phyloP scores from a whole-genome alignment of 306 rosid species.

The Lathyrus sativus region DNA sequence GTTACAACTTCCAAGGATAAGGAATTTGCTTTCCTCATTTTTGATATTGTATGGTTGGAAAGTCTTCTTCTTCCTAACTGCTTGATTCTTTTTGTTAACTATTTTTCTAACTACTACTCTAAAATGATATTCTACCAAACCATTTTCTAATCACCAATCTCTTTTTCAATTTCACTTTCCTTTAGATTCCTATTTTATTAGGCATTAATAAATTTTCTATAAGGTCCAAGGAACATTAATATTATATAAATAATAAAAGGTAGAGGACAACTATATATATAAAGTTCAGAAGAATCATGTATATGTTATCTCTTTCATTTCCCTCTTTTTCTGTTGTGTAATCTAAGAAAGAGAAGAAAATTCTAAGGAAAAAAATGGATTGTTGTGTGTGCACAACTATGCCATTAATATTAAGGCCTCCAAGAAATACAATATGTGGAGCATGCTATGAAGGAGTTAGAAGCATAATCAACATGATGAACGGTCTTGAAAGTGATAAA shows the following conservation, averaged over 20 bases:
- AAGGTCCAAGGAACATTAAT: conserved; percentile 40
- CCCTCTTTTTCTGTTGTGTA: background rate
- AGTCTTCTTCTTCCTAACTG: conserved; percentile 74
- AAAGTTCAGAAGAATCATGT: conserved; percentile 29
- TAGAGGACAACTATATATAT: conserved; percentile 24
- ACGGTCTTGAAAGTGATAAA: conserved; percentile 49
- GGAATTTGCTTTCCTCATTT: conserved; percentile 48
- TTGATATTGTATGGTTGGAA: conserved; percentile 83
- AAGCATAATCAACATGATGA: conserved; percentile 55
- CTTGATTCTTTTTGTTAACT: conserved; percentile 44
- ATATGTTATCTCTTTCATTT: background rate
- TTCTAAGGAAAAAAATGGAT: conserved; percentile 52
- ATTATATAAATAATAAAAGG: conserved; percentile 24
- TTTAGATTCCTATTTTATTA: too few relatives aligned
- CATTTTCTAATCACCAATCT: conserved; percentile 33
- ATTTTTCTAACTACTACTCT: conserved; percentile 47
- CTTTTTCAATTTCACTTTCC: background rate
- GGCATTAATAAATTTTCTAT: conserved; percentile 3
- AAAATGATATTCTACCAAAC: conserved; percentile 51
- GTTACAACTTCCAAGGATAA: conserved; percentile 36
- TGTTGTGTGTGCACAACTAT: conserved; percentile 74
- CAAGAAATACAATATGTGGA: conserved; percentile 78
- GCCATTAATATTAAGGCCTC: conserved; percentile 77
- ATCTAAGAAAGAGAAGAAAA: conserved; percentile 25
- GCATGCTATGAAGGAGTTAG: conserved; percentile 80